These are phyloP conservation scores for Somion occarium DNA, from an alignment of 1,284 basidiomycete species.

Conservation along the genomic window DNA sequence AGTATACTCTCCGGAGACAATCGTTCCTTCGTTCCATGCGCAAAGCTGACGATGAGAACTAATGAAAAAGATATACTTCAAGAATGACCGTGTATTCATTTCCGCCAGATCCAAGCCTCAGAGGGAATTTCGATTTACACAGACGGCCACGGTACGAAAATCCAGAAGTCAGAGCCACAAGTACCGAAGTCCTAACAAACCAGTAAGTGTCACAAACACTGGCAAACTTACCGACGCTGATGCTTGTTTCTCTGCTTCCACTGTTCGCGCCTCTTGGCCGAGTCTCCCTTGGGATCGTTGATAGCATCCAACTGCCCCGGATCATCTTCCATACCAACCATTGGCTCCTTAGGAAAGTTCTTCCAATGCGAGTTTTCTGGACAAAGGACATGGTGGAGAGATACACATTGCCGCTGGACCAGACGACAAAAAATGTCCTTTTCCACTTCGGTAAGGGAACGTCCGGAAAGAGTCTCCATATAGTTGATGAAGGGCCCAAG, in stretches of 20 bases:
- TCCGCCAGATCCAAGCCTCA: no score
- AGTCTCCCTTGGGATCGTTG: background rate
- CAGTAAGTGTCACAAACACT: no score
- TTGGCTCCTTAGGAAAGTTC: slow-evolving; percentile 2
- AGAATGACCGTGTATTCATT: no score
- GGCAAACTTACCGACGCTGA: no score
- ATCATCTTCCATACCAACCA: slow-evolving; percentile 2
- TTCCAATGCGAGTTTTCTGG: slow-evolving; percentile 1
- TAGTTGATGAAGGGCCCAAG: background rate
- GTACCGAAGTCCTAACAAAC: no score
- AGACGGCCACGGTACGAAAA: no score
- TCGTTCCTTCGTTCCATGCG: no score
- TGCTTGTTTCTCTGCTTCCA: background rate
- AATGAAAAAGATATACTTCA: no score
- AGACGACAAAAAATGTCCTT: background rate
- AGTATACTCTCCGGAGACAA: no score
- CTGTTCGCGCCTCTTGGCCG: background rate
- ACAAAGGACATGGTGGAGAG: background rate
- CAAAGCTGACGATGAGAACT: no score
- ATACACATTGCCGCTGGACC: background rate
- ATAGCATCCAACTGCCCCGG: slow-evolving; percentile 1
- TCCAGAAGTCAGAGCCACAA: no score
- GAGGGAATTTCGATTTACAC: no score
- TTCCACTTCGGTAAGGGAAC: background rate
- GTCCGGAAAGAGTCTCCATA: slow-evolving; percentile 5